A percentile compares a stretch with the other conserved stretches of the same genome.
Conservation (phyloP, 2,329 filamentous ascomycete genomes). For the Claviceps paspali region DNA sequence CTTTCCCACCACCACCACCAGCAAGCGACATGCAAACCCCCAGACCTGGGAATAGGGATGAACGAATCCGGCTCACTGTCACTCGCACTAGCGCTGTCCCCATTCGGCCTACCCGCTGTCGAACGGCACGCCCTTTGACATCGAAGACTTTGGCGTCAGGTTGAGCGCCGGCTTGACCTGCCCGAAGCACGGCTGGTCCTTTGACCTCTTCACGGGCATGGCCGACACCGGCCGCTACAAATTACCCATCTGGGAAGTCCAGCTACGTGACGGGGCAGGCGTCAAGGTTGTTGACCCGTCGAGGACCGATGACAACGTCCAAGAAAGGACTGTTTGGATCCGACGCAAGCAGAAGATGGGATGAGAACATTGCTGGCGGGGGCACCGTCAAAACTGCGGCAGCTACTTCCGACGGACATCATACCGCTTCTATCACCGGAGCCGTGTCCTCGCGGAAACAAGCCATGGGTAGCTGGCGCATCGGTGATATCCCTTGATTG, state of each 20-base stretch:
- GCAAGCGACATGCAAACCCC: no score
- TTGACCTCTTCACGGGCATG: constrained; percentile 49
- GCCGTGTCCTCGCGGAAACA: neutral
- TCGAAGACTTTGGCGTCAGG: constrained; percentile 55
- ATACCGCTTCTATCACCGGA: no score
- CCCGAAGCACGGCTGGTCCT: constrained; percentile 57
- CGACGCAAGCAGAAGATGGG: constrained; percentile 26
- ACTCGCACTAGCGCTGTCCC: constrained; percentile 39
- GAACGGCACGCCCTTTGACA: constrained; percentile 47
- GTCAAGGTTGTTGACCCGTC: constrained; percentile 4
- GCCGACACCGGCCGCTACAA: constrained; percentile 47
- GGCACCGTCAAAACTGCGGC: no score
- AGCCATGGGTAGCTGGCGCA: neutral
- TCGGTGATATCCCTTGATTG: no score
- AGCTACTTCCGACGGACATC: no score
- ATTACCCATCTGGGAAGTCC: constrained; percentile 48
- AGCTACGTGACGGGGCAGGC: constrained; percentile 25
- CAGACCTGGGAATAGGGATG: no score
- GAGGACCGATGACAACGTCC: neutral
- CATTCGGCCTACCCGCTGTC: constrained; percentile 54
- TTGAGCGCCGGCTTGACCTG: constrained; percentile 49
- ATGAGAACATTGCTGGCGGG: constrained; percentile 1
- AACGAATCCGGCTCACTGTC: neutral
- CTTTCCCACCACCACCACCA: no score
- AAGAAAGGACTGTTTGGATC: constrained; percentile 26